These are phyloP conservation scores for Fusarium oxysporum DNA, from an alignment of 2,329 filamentous ascomycete genomes.

Conservation along the genomic window DNA sequence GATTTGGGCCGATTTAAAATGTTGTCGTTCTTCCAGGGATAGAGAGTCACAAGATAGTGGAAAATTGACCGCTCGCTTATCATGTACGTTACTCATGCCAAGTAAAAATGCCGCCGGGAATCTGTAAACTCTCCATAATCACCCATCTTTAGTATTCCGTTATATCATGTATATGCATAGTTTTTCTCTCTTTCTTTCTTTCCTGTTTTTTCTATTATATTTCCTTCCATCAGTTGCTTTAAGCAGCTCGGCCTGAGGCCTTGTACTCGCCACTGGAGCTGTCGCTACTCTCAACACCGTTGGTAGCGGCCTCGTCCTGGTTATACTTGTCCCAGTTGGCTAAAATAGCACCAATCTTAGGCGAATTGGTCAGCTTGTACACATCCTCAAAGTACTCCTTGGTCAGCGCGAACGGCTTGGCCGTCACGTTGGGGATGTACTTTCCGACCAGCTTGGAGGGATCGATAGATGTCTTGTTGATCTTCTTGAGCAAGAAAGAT, in stretches of 20 bases:
- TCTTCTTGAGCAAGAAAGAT: conserved; percentile 98
- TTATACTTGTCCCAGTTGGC: conserved; percentile 85
- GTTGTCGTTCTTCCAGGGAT: too few relatives aligned
- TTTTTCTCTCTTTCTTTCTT: too few relatives aligned
- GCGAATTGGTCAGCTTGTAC: conserved; percentile 89
- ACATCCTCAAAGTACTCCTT: conserved; percentile 99
- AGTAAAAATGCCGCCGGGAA: conserved; percentile 33
- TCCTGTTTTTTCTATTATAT: conserved; percentile 8
- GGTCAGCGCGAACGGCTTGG: conserved; percentile 92
- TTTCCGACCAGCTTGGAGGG: conserved; percentile 96
- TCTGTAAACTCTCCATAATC: conserved; percentile 40
- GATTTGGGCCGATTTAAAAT: too few relatives aligned
- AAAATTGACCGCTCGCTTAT: too few relatives aligned
- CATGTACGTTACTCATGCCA: conserved; percentile 41
- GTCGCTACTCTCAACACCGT: conserved; percentile 51
- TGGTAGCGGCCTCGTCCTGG: conserved; percentile 59
- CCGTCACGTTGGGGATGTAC: conserved; percentile 99
- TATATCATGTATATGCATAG: conserved; percentile 25
- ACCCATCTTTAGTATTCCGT: conserved; percentile 32
- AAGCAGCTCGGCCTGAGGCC: conserved; percentile 56
- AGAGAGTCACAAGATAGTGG: too few relatives aligned
- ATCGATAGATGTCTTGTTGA: conserved; percentile 98
- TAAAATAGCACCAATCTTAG: conserved; percentile 80
- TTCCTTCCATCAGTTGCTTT: conserved; percentile 12
- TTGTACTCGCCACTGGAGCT: conserved; percentile 57